Evolutionary conservation across 1,284 basidiomycete species (phyloP).

Genomic region (Coniophora puteana): DNA sequence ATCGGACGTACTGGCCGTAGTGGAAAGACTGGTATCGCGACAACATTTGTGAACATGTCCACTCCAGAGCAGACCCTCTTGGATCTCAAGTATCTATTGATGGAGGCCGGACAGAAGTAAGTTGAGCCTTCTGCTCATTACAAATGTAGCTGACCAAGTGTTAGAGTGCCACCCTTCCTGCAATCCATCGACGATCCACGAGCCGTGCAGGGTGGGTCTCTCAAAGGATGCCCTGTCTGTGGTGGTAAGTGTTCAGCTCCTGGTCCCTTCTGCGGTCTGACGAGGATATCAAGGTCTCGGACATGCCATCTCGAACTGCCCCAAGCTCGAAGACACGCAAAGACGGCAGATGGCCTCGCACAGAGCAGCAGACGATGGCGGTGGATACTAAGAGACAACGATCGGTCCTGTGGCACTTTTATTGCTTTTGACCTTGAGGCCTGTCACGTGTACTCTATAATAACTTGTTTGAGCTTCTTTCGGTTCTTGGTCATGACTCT

Average conservation of each 20-base stretch:
- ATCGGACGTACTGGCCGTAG: conserved; percentile 97
- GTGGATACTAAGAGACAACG: conserved; percentile 53
- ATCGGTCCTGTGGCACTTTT: not conserved
- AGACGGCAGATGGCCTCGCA: conserved; percentile 87
- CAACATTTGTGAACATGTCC: conserved; percentile 99
- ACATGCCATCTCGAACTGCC: conserved; percentile 91
- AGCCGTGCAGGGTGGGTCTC: conserved; percentile 67
- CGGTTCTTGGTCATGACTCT: no score
- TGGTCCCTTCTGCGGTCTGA: conserved; percentile 5
- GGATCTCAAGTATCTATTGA: conserved; percentile 94
- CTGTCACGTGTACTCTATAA: no score
- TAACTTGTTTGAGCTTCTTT: no score
- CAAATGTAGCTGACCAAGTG: conserved; percentile 4
- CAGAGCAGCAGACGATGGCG: conserved; percentile 60
- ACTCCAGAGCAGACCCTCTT: conserved; percentile 94
- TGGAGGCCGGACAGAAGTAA: conserved; percentile 96
- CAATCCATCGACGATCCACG: conserved; percentile 90
- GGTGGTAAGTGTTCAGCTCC: conserved; percentile 57
- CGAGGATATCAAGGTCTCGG: conserved; percentile 64
- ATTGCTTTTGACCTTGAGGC: no score
- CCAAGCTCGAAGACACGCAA: conserved; percentile 94
- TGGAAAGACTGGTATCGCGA: conserved; percentile 99
- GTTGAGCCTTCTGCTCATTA: conserved; percentile 22
- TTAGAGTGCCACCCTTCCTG: conserved; percentile 94
- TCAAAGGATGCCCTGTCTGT: conserved; percentile 93